phyloP scores from a whole-genome alignment of 2,329 filamentous ascomycete genomes.

The Pestalotiopsis sp. region DNA sequence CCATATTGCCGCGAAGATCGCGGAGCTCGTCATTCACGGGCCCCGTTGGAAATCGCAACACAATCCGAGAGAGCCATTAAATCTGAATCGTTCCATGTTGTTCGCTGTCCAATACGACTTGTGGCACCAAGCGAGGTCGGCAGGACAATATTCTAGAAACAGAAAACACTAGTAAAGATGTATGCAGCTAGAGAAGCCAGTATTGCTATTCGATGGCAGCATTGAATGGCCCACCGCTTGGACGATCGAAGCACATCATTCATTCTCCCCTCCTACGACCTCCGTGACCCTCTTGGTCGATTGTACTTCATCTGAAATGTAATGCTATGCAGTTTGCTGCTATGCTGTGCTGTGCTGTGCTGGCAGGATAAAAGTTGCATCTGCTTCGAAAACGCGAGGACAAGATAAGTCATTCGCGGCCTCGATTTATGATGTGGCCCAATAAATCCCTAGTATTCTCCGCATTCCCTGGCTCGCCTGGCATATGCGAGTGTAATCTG shows the following conservation, averaged over 20 bases:
- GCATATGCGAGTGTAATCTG: not conserved
- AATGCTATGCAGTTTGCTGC: not conserved
- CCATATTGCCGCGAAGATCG: no score
- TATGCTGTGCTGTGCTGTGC: conserved; percentile 13
- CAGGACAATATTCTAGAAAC: not conserved
- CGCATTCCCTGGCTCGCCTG: not conserved
- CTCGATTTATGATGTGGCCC: conserved; percentile 14
- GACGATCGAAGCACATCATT: not conserved
- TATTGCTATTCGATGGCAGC: not conserved
- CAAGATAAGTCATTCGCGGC: conserved; percentile 15
- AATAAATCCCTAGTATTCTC: conserved; percentile 10
- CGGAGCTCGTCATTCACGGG: not conserved
- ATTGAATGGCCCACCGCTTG: not conserved
- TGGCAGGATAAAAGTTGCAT: conserved; percentile 17
- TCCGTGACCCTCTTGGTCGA: not conserved
- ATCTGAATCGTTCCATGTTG: not conserved
- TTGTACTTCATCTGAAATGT: not conserved
- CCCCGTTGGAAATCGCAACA: not conserved
- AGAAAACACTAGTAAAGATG: not conserved
- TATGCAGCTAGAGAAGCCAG: not conserved
- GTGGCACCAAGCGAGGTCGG: not conserved
- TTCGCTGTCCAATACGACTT: not conserved
- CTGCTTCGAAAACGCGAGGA: conserved; percentile 1
- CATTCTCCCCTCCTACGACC: not conserved
- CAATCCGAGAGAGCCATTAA: not conserved